phyloP scores from a whole-genome alignment of 2,329 filamentous ascomycete genomes.

The Aschersonia sp. region DNA sequence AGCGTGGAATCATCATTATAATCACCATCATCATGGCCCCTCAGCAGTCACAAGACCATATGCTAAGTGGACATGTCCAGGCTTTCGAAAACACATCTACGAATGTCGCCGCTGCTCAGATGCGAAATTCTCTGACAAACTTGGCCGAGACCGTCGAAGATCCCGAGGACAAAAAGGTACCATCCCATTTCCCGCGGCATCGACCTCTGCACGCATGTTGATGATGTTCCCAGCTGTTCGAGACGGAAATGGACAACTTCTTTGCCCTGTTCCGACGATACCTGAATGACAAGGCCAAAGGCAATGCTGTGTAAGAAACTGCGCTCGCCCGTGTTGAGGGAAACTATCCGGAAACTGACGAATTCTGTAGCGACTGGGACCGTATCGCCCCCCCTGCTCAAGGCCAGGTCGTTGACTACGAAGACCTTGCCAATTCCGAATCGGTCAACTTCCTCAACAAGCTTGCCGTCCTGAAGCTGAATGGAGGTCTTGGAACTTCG shows the following conservation, averaged over 20 bases:
- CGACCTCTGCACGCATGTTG: not conserved
- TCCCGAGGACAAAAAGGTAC: slow-evolving; percentile 67
- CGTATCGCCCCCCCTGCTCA: slow-evolving; percentile 88
- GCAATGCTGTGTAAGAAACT: slow-evolving; percentile 54
- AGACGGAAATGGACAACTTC: slow-evolving; percentile 99
- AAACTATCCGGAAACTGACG: not conserved
- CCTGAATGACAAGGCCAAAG: slow-evolving; percentile 97
- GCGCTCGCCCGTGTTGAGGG: too few relatives aligned
- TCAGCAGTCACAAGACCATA: not conserved
- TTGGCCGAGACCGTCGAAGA: slow-evolving; percentile 84
- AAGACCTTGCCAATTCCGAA: slow-evolving; percentile 75
- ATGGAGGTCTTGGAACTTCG: slow-evolving; percentile 96
- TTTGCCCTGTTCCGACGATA: slow-evolving; percentile 97
- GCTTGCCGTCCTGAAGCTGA: slow-evolving; percentile 96
- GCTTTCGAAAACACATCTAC: slow-evolving; percentile 99
- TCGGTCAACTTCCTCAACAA: slow-evolving; percentile 93
- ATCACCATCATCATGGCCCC: not conserved
- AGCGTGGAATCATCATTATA: too few relatives aligned
- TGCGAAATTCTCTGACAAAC: slow-evolving; percentile 93
- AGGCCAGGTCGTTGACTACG: slow-evolving; percentile 90
- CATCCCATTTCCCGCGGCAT: slow-evolving; percentile 8
- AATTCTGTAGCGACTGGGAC: slow-evolving; percentile 67
- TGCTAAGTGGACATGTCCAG: slow-evolving; percentile 31
- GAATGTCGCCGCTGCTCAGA: slow-evolving; percentile 93
- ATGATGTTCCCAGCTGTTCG: slow-evolving; percentile 53